Conservation (phyloP, 2,329 filamentous ascomycete genomes). For the Didymella arachidicola region DNA sequence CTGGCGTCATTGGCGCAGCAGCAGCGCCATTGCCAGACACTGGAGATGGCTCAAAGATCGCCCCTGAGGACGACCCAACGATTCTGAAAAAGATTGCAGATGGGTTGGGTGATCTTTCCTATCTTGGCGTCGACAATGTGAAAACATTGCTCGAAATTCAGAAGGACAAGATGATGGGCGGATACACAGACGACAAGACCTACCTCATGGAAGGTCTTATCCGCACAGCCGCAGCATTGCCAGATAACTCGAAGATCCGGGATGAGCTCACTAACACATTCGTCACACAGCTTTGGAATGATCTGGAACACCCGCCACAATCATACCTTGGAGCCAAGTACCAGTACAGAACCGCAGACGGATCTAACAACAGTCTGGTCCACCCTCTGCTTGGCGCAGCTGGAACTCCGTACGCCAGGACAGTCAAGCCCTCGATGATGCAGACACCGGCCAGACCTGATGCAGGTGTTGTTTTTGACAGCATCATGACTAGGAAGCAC, state of each 20-base stretch:
- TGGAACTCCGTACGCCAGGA: slow-evolving; percentile 72
- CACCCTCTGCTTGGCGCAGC: slow-evolving; percentile 70
- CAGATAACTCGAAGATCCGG: slow-evolving; percentile 50
- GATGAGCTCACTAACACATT: slow-evolving; percentile 55
- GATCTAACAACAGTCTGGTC: slow-evolving; percentile 64
- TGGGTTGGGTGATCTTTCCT: slow-evolving; percentile 43
- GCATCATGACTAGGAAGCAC: slow-evolving; percentile 68
- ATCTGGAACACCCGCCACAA: slow-evolving; percentile 58
- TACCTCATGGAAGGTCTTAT: slow-evolving; percentile 68
- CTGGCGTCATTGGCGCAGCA: slow-evolving; percentile 40
- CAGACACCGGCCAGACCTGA: slow-evolving; percentile 70
- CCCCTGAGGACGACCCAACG: slow-evolving; percentile 40
- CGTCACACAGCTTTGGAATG: slow-evolving; percentile 57
- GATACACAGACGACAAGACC: slow-evolving; percentile 67
- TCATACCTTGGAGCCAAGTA: slow-evolving; percentile 55
- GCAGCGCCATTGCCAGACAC: slow-evolving; percentile 49
- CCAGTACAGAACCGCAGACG: slow-evolving; percentile 59
- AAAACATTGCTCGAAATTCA: slow-evolving; percentile 50
- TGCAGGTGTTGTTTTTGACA: slow-evolving; percentile 72
- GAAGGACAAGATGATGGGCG: slow-evolving; percentile 54
- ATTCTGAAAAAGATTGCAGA: slow-evolving; percentile 48
- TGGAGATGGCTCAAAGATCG: slow-evolving; percentile 54
- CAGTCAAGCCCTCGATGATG: slow-evolving; percentile 65
- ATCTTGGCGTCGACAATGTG: slow-evolving; percentile 46
- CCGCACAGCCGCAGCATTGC: slow-evolving; percentile 54